phyloP scores from a whole-genome alignment of 225 moss, liverwort and hornwort genomes.

The Ulota crispa region DNA sequence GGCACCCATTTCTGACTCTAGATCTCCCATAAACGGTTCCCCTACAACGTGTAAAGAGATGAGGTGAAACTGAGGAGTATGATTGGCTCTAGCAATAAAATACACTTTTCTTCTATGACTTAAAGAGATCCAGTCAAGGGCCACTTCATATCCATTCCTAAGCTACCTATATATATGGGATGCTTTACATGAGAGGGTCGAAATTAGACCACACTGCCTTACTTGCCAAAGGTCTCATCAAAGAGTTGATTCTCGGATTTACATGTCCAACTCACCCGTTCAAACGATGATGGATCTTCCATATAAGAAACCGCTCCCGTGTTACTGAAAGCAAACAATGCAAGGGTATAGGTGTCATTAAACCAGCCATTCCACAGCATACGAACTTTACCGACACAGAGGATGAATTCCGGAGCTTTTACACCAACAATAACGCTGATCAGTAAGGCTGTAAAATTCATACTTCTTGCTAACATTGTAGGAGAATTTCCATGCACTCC shows the following conservation, averaged over 20 bases:
- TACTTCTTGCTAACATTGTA: constrained; percentile 11
- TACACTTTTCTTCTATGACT: no score
- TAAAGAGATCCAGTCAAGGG: no score
- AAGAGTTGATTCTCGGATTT: not conserved
- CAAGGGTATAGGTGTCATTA: constrained; percentile 13
- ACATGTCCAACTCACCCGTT: constrained; percentile 40
- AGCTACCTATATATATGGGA: no score
- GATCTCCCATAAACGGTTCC: no score
- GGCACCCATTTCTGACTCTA: no score
- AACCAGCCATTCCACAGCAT: not conserved
- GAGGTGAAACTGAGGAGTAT: no score
- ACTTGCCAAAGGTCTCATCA: constrained; percentile 9
- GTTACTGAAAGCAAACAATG: constrained; percentile 46
- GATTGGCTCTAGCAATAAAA: no score
- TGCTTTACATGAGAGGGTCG: no score
- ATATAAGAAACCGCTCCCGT: constrained; percentile 54
- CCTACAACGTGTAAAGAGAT: no score
- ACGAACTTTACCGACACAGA: constrained; percentile 10
- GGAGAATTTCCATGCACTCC: not conserved
- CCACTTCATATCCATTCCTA: no score
- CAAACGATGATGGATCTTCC: constrained; percentile 89
- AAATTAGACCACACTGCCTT: no score
- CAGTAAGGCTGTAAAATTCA: constrained; percentile 14
- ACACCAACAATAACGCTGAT: constrained; percentile 35
- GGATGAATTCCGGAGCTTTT: not conserved